Evolutionary conservation across 2,329 filamentous ascomycete species (phyloP).

Genomic region (Sporothrix globosa): DNA sequence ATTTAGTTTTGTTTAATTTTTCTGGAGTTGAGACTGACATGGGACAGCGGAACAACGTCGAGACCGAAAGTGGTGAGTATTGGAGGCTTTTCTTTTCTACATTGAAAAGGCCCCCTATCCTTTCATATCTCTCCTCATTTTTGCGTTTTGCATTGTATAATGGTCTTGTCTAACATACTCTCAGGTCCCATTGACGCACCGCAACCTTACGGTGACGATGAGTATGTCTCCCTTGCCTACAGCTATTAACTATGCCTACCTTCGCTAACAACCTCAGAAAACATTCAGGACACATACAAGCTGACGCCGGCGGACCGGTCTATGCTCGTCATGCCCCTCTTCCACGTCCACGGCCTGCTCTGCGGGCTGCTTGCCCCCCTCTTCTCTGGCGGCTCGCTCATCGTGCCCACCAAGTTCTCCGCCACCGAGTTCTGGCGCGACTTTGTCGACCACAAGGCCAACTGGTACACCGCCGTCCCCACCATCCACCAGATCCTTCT

Average conservation of each 20-base stretch:
- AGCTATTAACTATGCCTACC: background rate
- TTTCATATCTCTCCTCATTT: background rate
- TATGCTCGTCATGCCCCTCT: conserved; percentile 86
- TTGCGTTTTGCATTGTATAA: background rate
- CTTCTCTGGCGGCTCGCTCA: conserved; percentile 73
- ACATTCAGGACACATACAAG: conserved; percentile 77
- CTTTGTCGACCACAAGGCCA: conserved; percentile 73
- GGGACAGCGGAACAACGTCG: conserved; percentile 71
- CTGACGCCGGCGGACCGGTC: conserved; percentile 73
- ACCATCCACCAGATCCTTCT: conserved; percentile 90
- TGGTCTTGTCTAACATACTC: background rate
- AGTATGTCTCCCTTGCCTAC: conserved; percentile 48
- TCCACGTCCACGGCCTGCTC: conserved; percentile 87
- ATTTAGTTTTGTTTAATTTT: background rate
- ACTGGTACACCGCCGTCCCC: conserved; percentile 92
- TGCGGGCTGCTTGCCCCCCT: conserved; percentile 81
- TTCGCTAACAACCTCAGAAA: conserved; percentile 51
- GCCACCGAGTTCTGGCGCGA: conserved; percentile 81
- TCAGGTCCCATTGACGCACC: conserved; percentile 76
- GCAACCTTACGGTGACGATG: conserved; percentile 81
- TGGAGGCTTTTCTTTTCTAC: background rate
- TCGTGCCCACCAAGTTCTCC: conserved; percentile 79
- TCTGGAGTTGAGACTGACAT: background rate
- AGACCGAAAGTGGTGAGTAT: conserved; percentile 72
- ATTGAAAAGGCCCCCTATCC: background rate